Evolutionary conservation across 1,139 yeast species (phyloP), one percentile per base, ranked within the genome.

Genomic region (Pichia terricola): DNA sequence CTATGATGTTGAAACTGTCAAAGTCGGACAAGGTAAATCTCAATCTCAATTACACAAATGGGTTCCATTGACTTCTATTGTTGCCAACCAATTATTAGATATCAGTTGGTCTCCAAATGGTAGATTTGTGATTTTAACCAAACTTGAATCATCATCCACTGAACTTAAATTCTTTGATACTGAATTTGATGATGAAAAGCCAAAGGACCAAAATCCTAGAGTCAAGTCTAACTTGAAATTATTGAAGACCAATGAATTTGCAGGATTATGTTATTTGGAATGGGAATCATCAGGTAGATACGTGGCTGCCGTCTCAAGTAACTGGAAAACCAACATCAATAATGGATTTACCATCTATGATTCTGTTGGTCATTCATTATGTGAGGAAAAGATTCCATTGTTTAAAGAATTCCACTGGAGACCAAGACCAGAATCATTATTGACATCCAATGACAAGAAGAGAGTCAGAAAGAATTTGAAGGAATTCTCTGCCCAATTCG

Each of bases 251-350:
- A 82, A 80, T 48, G 78, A 77, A 55, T 83, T 73, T 61, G 72
- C 77, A 47, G 95, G 95, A 50, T 77, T 89, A 70, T 84, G 96
- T 44, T 87, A 83, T 61, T 63, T 88, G 51, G 72, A 81, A 45
- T 94, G 98, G 98, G 98, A 94, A 64, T 94, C 96, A 47, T 83
- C 95, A 39, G 98, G 98, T 54, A 77, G 97, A 66, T 88, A 72
- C 62, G 70, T 89, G 47, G 81, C 94, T 42, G 87, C 85, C 16
- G 84, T 94, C 86, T 86, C 96, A 5, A 82, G 95, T 22, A 65
- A 77, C 40, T 83, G 95, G 89, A 76, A 84, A 58, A 94, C 85
- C 61, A 76, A 79, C 58, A 75, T 84, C 53, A 96, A 87, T 61
- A 87, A 88, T 59, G 98, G 98, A 46, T 94, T 81, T 76, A 85